These are phyloP conservation scores for Baorangia bicolor DNA, from an alignment of 768 basidiomycete genomes.

Conservation along the genomic window DNA sequence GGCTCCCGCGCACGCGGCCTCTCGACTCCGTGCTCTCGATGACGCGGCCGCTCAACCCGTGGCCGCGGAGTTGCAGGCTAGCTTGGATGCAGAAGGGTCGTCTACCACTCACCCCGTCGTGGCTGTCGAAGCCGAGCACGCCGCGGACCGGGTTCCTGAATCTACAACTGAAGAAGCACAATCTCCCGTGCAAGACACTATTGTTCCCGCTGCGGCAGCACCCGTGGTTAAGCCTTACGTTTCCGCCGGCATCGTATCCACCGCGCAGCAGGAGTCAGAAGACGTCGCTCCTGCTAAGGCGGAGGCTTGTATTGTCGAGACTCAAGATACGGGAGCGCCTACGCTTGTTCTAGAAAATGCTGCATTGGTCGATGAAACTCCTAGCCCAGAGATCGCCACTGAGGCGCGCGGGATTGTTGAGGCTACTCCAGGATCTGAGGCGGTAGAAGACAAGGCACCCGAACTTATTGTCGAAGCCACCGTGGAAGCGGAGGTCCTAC, in stretches of 20 bases:
- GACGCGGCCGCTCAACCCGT: neutral
- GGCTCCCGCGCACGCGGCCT: neutral
- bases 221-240: neutral
- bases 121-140: neutral
- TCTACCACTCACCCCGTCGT: neutral
- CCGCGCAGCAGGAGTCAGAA: neutral
- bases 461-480: neutral
- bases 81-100: neutral
- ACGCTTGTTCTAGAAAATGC: neutral
- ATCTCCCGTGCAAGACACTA: neutral
- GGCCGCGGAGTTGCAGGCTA: conserved; percentile 5
- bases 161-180: neutral
- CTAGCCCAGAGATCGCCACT: neutral
- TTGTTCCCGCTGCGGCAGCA: neutral
- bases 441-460: neutral
- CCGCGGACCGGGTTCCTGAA: conserved; percentile 6
- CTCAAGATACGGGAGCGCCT: neutral
- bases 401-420: neutral
- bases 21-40: neutral
- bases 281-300: neutral
- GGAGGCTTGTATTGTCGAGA: neutral
- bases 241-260: neutral
- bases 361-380: conserved; percentile 7
- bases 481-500: neutral
- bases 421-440: too few relatives aligned